Evolutionary conservation across 441 rosid species (phyloP).

Genomic region (Corymbia calophylla): DNA sequence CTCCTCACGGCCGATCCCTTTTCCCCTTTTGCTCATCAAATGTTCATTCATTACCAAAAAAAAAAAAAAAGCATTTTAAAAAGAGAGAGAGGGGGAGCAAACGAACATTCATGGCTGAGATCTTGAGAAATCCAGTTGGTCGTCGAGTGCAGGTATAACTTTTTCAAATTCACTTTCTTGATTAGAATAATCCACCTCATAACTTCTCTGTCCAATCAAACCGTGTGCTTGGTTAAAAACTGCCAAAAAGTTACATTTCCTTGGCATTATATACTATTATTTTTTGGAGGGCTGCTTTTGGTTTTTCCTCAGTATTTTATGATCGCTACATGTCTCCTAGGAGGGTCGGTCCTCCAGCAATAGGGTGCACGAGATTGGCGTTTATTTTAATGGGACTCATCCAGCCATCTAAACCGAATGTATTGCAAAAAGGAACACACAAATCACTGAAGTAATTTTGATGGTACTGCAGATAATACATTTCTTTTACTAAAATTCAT

Average conservation of each 20-base stretch:
- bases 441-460: background rate
- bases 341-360: conserved; percentile 34
- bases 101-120: conserved; percentile 41
- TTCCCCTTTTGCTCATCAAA: background rate
- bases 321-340: background rate
- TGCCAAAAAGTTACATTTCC: background rate
- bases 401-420: background rate
- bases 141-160: background rate
- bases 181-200: background rate
- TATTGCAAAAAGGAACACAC: background rate
- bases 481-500: background rate
- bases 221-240: conserved; percentile 7
- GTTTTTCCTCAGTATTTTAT: background rate
- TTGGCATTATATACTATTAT: background rate
- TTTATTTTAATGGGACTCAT: background rate
- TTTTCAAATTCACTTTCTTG: background rate
- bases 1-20: background rate
- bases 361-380: conserved; percentile 42
- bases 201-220: conserved; percentile 12
- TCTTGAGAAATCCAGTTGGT: conserved; percentile 35
- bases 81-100: conserved; percentile 2
- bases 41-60: background rate
- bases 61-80: conserved; percentile 1
- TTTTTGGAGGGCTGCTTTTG: background rate
- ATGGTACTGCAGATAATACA: background rate